Evolutionary conservation across 192 early-diverging fungal genomes (phyloP), one percentile per base, ranked within the genome.

Genomic region (Coemansia sp.): DNA sequence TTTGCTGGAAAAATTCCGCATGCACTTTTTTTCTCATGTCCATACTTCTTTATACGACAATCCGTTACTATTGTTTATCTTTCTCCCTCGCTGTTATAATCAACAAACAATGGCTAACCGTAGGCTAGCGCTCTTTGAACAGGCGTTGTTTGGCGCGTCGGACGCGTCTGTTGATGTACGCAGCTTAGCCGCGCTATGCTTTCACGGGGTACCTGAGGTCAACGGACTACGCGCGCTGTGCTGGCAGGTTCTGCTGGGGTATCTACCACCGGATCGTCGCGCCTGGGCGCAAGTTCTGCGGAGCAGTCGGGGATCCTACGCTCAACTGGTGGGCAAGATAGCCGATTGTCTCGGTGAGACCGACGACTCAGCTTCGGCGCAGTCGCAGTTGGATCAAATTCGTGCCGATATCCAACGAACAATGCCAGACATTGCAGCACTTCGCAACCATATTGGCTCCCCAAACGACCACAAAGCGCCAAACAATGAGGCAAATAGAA

Each of bases 381-480:
- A 48, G 30, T 30, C 30, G 43, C 51, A 63, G 64, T 15, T 24
- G 39, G 48, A 45, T 21, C 63, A 67, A 60, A 67, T 72, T 9
- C 71, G 71, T n/a, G 63, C 61, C 5, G 71, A 67, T 44, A 57
- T 66, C 26, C 39, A 62, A 34, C 58, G 71, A 26, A 66, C 63
- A 38, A 48, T 51, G 64, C 63, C 65, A 5, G 71, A 67, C 64
- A 72, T 66, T 49, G 46, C 64, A 18, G 64, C 66, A 23, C 66
- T 67, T 20, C 71, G 63, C 43, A 63, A 35, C 38, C 34, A 20
- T 2, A 52, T 48, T 23, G 57, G 39, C 89, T 89, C 51, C 52
- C 15, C 14, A 34, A 45, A 66, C 55, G 66, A 57, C 11, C 24
- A 21, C 45, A 24, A 39, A 9, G 38, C 49, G 62, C 57, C 26